Conservation (phyloP, 2,329 filamentous ascomycete species). For the Arthrobotrys iridis region DNA sequence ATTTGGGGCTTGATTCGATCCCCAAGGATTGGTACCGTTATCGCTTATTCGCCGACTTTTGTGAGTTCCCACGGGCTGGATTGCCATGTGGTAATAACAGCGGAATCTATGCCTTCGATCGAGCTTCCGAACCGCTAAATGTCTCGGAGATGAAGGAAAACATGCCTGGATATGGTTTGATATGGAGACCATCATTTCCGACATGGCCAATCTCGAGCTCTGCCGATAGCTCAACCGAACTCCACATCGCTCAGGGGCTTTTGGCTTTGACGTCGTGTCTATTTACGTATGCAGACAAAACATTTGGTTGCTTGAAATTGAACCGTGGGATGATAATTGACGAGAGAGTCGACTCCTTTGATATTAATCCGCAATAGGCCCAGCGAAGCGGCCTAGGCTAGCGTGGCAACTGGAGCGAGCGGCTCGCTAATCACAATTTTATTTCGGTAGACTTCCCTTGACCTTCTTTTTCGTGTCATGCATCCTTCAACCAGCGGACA, state of each 20-base stretch:
- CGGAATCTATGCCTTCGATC: slow-evolving; percentile 47
- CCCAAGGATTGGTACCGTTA: slow-evolving; percentile 34
- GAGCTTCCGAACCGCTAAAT: slow-evolving; percentile 47
- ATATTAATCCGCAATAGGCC: slow-evolving; percentile 16
- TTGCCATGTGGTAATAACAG: slow-evolving; percentile 52
- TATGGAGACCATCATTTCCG: slow-evolving; percentile 39
- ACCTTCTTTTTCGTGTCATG: slow-evolving; percentile 19
- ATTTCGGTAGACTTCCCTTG: slow-evolving; percentile 19
- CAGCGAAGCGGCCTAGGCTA: slow-evolving; percentile 31
- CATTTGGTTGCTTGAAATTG: neutral
- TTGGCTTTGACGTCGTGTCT: slow-evolving; percentile 3
- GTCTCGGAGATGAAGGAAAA: slow-evolving; percentile 49
- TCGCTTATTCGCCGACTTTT: slow-evolving; percentile 43
- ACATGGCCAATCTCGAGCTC: slow-evolving; percentile 17
- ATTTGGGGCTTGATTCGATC: slow-evolving; percentile 31
- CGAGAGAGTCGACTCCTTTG: neutral
- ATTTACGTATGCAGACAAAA: slow-evolving; percentile 19
- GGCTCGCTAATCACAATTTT: slow-evolving; percentile 51
- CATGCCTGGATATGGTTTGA: slow-evolving; percentile 33
- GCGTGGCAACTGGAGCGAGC: slow-evolving; percentile 27
- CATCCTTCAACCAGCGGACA: slow-evolving; percentile 20
- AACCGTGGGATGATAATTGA: slow-evolving; percentile 5
- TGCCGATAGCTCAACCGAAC: slow-evolving; percentile 29
- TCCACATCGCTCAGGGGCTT: slow-evolving; percentile 32
- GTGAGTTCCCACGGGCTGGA: slow-evolving; percentile 42